Evolutionary conservation across 208 protist genomes (phyloP).

Genomic region (Trypanosoma vivax): DNA sequence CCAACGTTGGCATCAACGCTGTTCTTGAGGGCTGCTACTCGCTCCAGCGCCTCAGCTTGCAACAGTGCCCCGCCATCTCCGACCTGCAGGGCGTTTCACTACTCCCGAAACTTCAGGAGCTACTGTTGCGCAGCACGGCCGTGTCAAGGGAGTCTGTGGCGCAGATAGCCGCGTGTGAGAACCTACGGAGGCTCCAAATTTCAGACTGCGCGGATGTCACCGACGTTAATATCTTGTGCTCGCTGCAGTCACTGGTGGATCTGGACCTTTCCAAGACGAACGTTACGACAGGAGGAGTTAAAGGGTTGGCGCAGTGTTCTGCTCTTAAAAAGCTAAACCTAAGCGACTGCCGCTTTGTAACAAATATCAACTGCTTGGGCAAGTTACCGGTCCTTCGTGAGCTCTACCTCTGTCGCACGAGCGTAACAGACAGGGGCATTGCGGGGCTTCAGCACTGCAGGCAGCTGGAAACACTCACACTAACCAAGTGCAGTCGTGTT

Average conservation of each 20-base stretch:
- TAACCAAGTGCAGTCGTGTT: slow-evolving; percentile 56
- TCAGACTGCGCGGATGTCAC: slow-evolving; percentile 46
- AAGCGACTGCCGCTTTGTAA: slow-evolving; percentile 59
- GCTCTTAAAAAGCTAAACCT: slow-evolving; percentile 39
- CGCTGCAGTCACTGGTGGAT: slow-evolving; percentile 27
- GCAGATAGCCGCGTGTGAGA: slow-evolving; percentile 25
- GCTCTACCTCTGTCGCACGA: slow-evolving; percentile 52
- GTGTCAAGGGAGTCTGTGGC: slow-evolving; percentile 40
- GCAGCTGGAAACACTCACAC: slow-evolving; percentile 42
- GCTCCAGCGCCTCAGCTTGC: slow-evolving; percentile 36
- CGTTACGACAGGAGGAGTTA: slow-evolving; percentile 51
- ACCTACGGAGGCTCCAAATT: slow-evolving; percentile 40
- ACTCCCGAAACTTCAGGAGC: slow-evolving; percentile 20
- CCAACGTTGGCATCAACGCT: not conserved
- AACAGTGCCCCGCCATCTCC: slow-evolving; percentile 34
- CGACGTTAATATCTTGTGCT: slow-evolving; percentile 36
- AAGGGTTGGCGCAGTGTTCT: slow-evolving; percentile 38
- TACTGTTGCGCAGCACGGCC: slow-evolving; percentile 37
- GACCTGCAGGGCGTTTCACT: slow-evolving; percentile 25
- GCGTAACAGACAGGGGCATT: slow-evolving; percentile 43
- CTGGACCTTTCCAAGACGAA: slow-evolving; percentile 48
- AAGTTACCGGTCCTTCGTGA: slow-evolving; percentile 33
- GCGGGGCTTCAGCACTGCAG: slow-evolving; percentile 34
- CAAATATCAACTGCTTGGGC: slow-evolving; percentile 48
- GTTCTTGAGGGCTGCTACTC: slow-evolving; percentile 11